A percentile compares a stretch with the other conserved stretches of the same genome.
Conservation (phyloP, 139 green algal species). For the Edaphochlamys debaryana region DNA sequence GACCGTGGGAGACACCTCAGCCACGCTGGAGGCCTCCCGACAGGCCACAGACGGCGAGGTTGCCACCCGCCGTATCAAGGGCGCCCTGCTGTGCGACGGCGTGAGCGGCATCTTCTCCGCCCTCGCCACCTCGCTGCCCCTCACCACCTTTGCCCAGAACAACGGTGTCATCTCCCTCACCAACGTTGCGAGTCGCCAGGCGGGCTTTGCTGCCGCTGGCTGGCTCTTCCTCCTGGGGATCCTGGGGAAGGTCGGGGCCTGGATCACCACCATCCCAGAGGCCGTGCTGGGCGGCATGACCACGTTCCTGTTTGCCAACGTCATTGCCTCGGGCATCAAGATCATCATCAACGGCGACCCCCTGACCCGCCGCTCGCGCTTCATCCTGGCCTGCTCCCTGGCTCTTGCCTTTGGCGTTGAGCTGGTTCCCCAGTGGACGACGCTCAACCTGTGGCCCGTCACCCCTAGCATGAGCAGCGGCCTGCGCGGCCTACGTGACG, state of each 20-base stretch:
- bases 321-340: conserved; percentile 73
- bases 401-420: conserved; percentile 63
- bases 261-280: conserved; percentile 84
- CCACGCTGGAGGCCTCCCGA: conserved; percentile 74
- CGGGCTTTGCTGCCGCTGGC: conserved; percentile 60
- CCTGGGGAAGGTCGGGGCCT: conserved; percentile 63
- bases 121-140: conserved; percentile 69
- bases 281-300: conserved; percentile 83
- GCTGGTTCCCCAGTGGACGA: conserved; percentile 54
- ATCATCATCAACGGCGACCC: conserved; percentile 53
- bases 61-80: conserved; percentile 57
- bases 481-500: conserved; percentile 45
- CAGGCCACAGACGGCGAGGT: conserved; percentile 47
- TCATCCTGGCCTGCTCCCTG: conserved; percentile 67
- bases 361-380: conserved; percentile 65
- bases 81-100: conserved; percentile 73
- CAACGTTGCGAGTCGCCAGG: conserved; percentile 60
- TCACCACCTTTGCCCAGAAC: conserved; percentile 83
- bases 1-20: conserved; percentile 79
- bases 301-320: conserved; percentile 70
- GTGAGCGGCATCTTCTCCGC: conserved; percentile 69
- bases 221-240: conserved; percentile 71
- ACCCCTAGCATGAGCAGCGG: conserved; percentile 1
- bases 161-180: conserved; percentile 86
- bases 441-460: conserved; percentile 59